Conservation (phyloP, 1,284 basidiomycete genomes). For the Cryptococcus hybrid region DNA sequence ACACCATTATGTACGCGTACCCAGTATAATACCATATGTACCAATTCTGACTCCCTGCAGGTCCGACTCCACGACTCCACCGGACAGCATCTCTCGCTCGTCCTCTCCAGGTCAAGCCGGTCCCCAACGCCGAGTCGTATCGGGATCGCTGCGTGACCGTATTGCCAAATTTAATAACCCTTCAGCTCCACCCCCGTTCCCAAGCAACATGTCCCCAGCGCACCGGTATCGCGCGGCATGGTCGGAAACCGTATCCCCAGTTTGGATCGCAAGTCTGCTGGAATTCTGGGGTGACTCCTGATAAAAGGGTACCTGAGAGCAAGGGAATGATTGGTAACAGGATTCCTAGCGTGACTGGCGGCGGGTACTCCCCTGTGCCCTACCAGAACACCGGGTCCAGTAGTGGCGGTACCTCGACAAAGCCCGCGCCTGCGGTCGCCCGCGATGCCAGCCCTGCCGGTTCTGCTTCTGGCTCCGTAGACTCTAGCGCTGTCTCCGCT, state of each 20-base stretch:
- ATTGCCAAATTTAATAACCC: constrained; percentile 49
- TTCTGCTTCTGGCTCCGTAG: constrained; percentile 21
- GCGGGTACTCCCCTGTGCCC: constrained; percentile 2
- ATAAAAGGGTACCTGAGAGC: constrained; percentile 36
- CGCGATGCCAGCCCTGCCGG: constrained; percentile 20
- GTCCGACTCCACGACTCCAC: constrained; percentile 17
- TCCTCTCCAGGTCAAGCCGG: constrained; percentile 16
- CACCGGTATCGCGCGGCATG: constrained; percentile 29
- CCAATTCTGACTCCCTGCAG: constrained; percentile 3
- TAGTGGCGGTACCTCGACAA: constrained; percentile 1
- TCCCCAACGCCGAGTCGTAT: constrained; percentile 29
- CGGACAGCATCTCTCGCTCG: constrained; percentile 24
- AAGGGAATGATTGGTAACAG: constrained; percentile 44
- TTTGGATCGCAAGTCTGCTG: constrained; percentile 43
- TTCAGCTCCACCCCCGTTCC: constrained; percentile 39
- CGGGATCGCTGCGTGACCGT: constrained; percentile 46
- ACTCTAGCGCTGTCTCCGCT: constrained; percentile 21
- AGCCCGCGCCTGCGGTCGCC: constrained; percentile 9
- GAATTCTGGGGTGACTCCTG: constrained; percentile 15
- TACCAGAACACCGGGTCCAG: constrained; percentile 9
- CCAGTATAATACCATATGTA: background rate
- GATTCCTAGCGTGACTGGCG: constrained; percentile 25
- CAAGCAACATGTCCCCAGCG: constrained; percentile 29
- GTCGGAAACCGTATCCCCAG: constrained; percentile 45
- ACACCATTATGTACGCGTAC: background rate